Evolutionary conservation across 2,329 filamentous ascomycete species (phyloP).

Genomic region (Tolypocladium endophyticum): DNA sequence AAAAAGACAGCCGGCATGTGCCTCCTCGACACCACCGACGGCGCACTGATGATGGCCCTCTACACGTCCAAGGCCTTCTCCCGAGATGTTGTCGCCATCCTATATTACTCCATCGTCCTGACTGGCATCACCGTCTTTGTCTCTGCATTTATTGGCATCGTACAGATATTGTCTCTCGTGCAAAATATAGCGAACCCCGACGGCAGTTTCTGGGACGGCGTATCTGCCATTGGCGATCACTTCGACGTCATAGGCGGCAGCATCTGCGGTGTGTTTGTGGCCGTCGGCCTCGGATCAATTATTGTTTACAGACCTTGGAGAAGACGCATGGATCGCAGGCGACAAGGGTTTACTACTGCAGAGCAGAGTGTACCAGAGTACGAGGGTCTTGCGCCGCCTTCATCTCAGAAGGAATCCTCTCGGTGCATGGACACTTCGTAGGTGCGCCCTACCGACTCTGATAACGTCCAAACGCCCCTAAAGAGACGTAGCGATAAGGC

Average conservation of each 20-base stretch:
- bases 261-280: slow-evolving; percentile 76
- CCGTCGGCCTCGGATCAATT: slow-evolving; percentile 65
- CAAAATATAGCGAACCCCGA: slow-evolving; percentile 63
- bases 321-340: slow-evolving; percentile 25
- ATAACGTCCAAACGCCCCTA: too few species aligned
- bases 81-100: slow-evolving; percentile 73
- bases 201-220: slow-evolving; percentile 84
- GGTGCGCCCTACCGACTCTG: too few species aligned
- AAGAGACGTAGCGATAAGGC: too few species aligned
- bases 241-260: slow-evolving; percentile 79
- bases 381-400: background rate
- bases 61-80: slow-evolving; percentile 76
- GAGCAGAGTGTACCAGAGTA: background rate
- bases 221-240: slow-evolving; percentile 63
- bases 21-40: slow-evolving; percentile 82
- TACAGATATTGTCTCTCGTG: slow-evolving; percentile 73
- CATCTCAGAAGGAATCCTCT: background rate
- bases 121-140: slow-evolving; percentile 77
- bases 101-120: slow-evolving; percentile 88
- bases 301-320: slow-evolving; percentile 75
- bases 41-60: slow-evolving; percentile 87
- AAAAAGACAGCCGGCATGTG: slow-evolving; percentile 69
- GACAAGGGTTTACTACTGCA: slow-evolving; percentile 4
- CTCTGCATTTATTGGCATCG: slow-evolving; percentile 71
- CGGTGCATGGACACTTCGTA: background rate